Base-by-base conservation (phyloP, 2,329 filamentous ascomycete species). In the Aspergillus sclerotialis region DNA sequence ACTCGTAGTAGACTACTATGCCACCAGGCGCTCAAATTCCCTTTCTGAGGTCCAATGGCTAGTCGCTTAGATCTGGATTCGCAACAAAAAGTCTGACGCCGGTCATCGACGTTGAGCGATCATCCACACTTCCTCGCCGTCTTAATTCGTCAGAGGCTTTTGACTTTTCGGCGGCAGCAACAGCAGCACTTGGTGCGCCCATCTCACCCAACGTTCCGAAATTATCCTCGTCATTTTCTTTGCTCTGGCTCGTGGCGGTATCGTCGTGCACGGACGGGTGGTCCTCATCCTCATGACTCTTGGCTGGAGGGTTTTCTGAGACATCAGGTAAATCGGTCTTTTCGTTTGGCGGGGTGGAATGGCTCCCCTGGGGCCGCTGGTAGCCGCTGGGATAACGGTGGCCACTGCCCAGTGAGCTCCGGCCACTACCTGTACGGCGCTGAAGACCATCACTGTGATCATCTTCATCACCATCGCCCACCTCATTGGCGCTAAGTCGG, bases 401-500 rank as follows among this genome's bases (percentile, higher is more conserved):
- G 49, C 67, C 58, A 45, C 64, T 68, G 31, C 67, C 67, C 11
- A 76, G 55, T 28, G 74, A 78, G 52, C 74, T 78, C 41, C 75
- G 66, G 9, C 75, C 74, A 41, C 74, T 78, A 29, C 73, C 73
- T 3, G 68, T 73, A 33, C 75, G 67, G 32, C 68, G 67, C 48
- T 79, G 74, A 40, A 61, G 52, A 12, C 53, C 53, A 31, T 57
- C 55, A 43, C 57, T 65, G 45, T 46, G 60, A 11, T 61, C 57
- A 27, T 82, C 80, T 31, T 81, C 86, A 49, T 89, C 86, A 45
- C 82, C 88, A 46, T 85, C 87, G 51, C 94, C 88, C 10, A 96
- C 85, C 61, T 98, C 92, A 32, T 85, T 93, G n/a, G 92, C 90
- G 58, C 86, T 94, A 42, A 98, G 71, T 28, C 92, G 81, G 63